These are phyloP conservation scores for Haberlea rhodopensis DNA, from an alignment of 257 asterid species.

Conservation along the genomic window DNA sequence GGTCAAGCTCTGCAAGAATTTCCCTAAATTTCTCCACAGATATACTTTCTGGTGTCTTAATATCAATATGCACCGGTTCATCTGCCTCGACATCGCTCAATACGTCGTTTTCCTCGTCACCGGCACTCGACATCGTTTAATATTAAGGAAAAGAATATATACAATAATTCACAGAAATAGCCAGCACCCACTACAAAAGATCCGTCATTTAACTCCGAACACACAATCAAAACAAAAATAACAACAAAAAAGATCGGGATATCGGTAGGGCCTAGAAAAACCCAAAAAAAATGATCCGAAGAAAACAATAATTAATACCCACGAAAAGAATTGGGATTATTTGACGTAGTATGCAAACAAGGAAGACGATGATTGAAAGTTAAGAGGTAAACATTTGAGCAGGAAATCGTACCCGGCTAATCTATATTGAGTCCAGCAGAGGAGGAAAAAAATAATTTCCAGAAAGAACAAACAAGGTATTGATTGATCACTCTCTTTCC, in stretches of 20 bases:
- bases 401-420: slow-evolving; percentile 34
- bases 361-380: slow-evolving; percentile 23
- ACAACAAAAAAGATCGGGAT: slow-evolving; percentile 11
- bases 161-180: slow-evolving; percentile 23
- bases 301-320: slow-evolving; percentile 9
- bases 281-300: not conserved
- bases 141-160: not conserved
- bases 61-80: slow-evolving; percentile 56
- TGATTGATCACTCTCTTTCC: not conserved
- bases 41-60: slow-evolving; percentile 46
- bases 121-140: slow-evolving; percentile 52
- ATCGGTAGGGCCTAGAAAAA: slow-evolving; percentile 18
- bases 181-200: slow-evolving; percentile 7
- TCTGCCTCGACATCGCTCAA: slow-evolving; percentile 94
- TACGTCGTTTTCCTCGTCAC: slow-evolving; percentile 65
- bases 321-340: slow-evolving; percentile 19
- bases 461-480: not conserved
- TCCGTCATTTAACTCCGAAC: slow-evolving; percentile 21
- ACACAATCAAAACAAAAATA: slow-evolving; percentile 18
- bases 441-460: not conserved
- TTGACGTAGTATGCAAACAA: not conserved
- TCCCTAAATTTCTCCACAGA: slow-evolving; percentile 64
- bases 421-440: not conserved
- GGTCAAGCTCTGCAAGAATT: slow-evolving; percentile 74
- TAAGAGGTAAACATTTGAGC: slow-evolving; percentile 12